Percentiles rank a stretch among this genome's conserved stretches.
phyloP scores from a whole-genome alignment of 108 stramenopile genomes.

The Conticribra guillardii region DNA sequence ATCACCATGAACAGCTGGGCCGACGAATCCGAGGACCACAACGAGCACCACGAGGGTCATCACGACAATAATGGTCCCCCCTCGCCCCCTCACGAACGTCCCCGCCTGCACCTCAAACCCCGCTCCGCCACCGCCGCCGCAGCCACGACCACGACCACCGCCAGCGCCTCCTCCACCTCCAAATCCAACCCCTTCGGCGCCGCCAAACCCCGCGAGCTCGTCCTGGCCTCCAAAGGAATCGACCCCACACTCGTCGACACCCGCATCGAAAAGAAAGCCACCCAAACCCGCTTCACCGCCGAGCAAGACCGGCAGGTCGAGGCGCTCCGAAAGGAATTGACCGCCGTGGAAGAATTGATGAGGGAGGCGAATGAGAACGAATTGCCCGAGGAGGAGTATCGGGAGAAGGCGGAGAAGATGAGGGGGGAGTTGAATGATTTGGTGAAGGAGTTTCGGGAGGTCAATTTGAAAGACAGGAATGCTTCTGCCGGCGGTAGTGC shows the following conservation, averaged over 20 bases:
- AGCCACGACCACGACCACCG: background rate
- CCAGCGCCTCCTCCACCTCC: slow-evolving; percentile 14
- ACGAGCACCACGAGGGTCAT: slow-evolving; percentile 5
- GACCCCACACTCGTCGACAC: slow-evolving; percentile 51
- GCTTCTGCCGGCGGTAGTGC: background rate
- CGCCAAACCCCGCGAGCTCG: slow-evolving; percentile 55
- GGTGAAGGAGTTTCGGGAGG: slow-evolving; percentile 41
- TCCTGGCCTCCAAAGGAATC: slow-evolving; percentile 59
- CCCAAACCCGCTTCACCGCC: slow-evolving; percentile 3
- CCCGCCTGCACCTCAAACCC: slow-evolving; percentile 50
- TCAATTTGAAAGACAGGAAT: slow-evolving; percentile 32
- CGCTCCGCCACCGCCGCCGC: slow-evolving; percentile 18
- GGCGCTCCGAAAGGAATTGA: slow-evolving; percentile 50
- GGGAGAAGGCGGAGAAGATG: slow-evolving; percentile 45
- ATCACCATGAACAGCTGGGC: slow-evolving; percentile 45
- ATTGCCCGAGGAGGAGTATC: slow-evolving; percentile 59
- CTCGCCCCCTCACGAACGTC: slow-evolving; percentile 24
- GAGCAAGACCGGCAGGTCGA: slow-evolving; percentile 61
- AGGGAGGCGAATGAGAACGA: slow-evolving; percentile 68
- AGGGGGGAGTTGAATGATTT: slow-evolving; percentile 49
- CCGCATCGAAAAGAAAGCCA: slow-evolving; percentile 52
- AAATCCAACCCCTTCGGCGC: slow-evolving; percentile 55
- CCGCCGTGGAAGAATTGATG: slow-evolving; percentile 50
- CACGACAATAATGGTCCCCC: slow-evolving; percentile 3
- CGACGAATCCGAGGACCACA: slow-evolving; percentile 43